Conservation (phyloP, 352 stramenopile species). For the Phytophthora aleatoria region DNA sequence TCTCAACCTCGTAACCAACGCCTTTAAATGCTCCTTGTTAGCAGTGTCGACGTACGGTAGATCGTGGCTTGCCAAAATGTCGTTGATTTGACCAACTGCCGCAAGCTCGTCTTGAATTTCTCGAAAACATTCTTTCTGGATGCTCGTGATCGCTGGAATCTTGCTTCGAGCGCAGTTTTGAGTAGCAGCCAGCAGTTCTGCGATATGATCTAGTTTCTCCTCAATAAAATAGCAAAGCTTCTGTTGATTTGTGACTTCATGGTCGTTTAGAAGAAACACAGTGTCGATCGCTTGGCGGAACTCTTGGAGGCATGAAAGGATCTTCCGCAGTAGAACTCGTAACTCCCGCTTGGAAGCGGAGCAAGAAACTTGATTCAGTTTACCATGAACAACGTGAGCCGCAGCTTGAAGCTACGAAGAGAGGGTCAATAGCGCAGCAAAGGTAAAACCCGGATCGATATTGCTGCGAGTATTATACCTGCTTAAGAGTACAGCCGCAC, state of each 20-base stretch:
- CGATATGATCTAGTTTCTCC: conserved; percentile 19
- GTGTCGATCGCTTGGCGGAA: conserved; percentile 30
- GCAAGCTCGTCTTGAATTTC: conserved; percentile 19
- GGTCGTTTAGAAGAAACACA: conserved; percentile 9
- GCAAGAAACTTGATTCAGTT: neutral
- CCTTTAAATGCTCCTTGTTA: conserved; percentile 8
- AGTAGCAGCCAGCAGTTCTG: conserved; percentile 9
- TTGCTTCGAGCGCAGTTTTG: conserved; percentile 13
- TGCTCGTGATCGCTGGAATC: conserved; percentile 20
- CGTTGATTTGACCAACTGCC: conserved; percentile 19
- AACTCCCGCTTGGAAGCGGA: conserved; percentile 8
- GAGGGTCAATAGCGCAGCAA: conserved; percentile 3
- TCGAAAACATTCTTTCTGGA: conserved; percentile 13
- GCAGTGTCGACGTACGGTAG: neutral
- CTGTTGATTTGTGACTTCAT: neutral
- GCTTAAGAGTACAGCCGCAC: conserved; percentile 31
- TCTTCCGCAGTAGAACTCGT: conserved; percentile 15
- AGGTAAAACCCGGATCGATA: neutral
- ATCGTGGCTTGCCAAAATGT: conserved; percentile 11
- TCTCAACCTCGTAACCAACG: conserved; percentile 32
- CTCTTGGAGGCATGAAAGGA: conserved; percentile 29
- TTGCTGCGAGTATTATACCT: conserved; percentile 13
- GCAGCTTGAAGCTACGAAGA: conserved; percentile 30
- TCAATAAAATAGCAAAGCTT: neutral
- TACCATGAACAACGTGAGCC: conserved; percentile 20